Conservation (phyloP, 1,284 basidiomycete species). For the Lentinula novae-zelandiae region DNA sequence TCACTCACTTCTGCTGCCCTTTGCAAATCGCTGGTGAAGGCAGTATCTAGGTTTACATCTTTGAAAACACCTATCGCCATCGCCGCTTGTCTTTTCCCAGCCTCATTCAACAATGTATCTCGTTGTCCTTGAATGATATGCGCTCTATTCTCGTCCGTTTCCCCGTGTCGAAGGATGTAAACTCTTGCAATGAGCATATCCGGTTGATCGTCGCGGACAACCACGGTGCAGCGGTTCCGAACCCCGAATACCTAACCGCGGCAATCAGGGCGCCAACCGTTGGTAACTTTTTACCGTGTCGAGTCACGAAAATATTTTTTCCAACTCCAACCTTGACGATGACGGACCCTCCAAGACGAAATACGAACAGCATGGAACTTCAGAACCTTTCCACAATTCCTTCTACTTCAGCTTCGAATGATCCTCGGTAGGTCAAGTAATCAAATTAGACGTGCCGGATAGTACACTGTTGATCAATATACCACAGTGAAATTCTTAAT, state of each 20-base stretch:
- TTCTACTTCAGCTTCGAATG: not conserved
- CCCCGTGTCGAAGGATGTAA: constrained; percentile 72
- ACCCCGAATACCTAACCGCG: not conserved
- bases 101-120: constrained; percentile 59
- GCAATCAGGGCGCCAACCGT: not conserved
- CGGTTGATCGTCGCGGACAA: not conserved
- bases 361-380: not conserved
- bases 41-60: constrained; percentile 45
- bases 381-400: not conserved
- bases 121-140: constrained; percentile 69
- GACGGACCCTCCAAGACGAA: too few species aligned
- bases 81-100: constrained; percentile 53
- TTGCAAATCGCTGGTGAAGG: constrained; percentile 63
- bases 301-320: too few species aligned
- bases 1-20: constrained; percentile 54
- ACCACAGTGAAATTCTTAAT: too few species aligned
- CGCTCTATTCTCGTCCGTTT: constrained; percentile 62
- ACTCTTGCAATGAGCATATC: constrained; percentile 34
- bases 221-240: not conserved
- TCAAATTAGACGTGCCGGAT: too few species aligned
- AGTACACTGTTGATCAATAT: too few species aligned
- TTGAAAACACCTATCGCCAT: constrained; percentile 50
- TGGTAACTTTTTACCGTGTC: not conserved
- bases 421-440: not conserved
- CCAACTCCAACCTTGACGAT: too few species aligned